phyloP scores from a whole-genome alignment of 257 asterid genomes.

The Nicotiana otophora region DNA sequence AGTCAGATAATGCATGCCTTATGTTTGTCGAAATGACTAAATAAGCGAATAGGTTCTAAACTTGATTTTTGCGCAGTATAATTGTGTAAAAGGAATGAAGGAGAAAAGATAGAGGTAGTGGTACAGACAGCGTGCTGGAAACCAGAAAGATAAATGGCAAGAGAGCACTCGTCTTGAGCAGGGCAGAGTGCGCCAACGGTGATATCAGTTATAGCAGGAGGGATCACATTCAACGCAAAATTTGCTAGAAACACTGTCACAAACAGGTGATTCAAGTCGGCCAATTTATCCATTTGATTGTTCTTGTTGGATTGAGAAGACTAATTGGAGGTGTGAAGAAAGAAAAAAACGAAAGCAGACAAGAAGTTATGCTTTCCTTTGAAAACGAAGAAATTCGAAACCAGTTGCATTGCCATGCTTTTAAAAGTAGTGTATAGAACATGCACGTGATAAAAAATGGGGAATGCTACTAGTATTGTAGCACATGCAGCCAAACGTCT shows the following conservation, averaged over 20 bases:
- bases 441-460: too few relatives aligned
- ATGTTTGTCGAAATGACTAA: neutral
- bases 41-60: too few relatives aligned
- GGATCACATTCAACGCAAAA: constrained; percentile 34
- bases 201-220: constrained; percentile 46
- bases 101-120: neutral
- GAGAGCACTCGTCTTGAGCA: constrained; percentile 51
- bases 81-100: neutral
- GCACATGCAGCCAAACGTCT: too few relatives aligned
- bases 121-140: constrained; percentile 46
- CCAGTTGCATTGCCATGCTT: neutral
- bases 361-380: neutral
- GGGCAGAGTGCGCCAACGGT: constrained; percentile 50
- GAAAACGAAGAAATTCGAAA: neutral
- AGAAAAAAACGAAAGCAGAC: neutral
- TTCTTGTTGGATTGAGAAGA: neutral
- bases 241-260: constrained; percentile 37
- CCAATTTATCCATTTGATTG: constrained; percentile 16
- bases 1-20: neutral
- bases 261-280: constrained; percentile 38
- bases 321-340: neutral
- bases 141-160: constrained; percentile 54
- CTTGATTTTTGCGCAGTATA: too few relatives aligned
- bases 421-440: too few relatives aligned
- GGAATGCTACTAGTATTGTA: too few relatives aligned